Percentiles rank a stretch among this genome's conserved stretches.
These are phyloP conservation scores for Starmera caribaea DNA, from an alignment of 805 yeast genomes.

Conservation along the genomic window DNA sequence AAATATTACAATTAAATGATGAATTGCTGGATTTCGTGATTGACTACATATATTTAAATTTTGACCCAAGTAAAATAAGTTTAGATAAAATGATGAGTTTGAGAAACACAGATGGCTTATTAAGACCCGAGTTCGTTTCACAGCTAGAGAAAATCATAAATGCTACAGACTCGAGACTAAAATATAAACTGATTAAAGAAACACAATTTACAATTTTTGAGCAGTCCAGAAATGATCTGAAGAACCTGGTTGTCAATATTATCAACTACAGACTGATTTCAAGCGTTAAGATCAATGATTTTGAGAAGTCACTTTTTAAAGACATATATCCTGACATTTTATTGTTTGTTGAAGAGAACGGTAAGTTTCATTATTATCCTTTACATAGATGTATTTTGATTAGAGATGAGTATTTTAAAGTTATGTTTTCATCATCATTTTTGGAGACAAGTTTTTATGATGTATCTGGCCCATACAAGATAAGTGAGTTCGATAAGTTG, in stretches of 20 bases:
- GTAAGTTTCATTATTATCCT: slow-evolving; percentile 38
- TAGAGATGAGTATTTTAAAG: slow-evolving; percentile 54
- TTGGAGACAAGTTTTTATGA: slow-evolving; percentile 20
- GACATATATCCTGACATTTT: slow-evolving; percentile 39
- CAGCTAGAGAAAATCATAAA: slow-evolving; percentile 22
- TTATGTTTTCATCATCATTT: slow-evolving; percentile 49
- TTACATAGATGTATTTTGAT: slow-evolving; percentile 51
- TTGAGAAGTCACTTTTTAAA: slow-evolving; percentile 4
- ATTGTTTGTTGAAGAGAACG: slow-evolving; percentile 25
- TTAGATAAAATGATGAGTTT: slow-evolving; percentile 9
- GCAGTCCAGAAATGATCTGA: slow-evolving; percentile 13
- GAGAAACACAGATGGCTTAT: too few species aligned
- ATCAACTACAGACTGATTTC: slow-evolving; percentile 8
- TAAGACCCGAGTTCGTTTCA: slow-evolving; percentile 22
- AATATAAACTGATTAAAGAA: slow-evolving; percentile 23
- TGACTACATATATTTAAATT: slow-evolving; percentile 26
- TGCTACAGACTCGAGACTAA: slow-evolving; percentile 20
- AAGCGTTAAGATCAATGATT: not conserved
- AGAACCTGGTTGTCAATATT: slow-evolving; percentile 10
- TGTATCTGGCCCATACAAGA: slow-evolving; percentile 4
- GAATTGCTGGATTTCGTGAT: slow-evolving; percentile 15
- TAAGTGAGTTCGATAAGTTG: slow-evolving; percentile 8
- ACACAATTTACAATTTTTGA: slow-evolving; percentile 12
- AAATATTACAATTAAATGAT: slow-evolving; percentile 11
- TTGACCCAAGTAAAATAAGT: slow-evolving; percentile 26